These are phyloP conservation scores for Cordyceps javanica DNA, from an alignment of 2,329 filamentous ascomycete genomes.

Conservation along the genomic window DNA sequence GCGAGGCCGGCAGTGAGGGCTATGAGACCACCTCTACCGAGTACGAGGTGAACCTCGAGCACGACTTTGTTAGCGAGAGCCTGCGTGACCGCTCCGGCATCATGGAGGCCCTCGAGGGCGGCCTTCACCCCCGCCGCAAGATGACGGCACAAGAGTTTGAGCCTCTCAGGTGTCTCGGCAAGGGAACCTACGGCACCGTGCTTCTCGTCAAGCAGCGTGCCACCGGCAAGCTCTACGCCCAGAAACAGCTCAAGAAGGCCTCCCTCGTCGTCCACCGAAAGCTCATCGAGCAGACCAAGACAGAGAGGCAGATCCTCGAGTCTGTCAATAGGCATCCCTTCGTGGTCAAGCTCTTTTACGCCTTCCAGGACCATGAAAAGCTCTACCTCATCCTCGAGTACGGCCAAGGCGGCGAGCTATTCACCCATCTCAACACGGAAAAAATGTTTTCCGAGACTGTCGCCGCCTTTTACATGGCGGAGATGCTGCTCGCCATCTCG, in stretches of 20 bases:
- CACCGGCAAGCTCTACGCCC: slow-evolving; percentile 86
- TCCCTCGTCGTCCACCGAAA: slow-evolving; percentile 93
- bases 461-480: slow-evolving; percentile 96
- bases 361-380: slow-evolving; percentile 97
- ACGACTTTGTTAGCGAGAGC: slow-evolving; percentile 75
- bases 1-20: slow-evolving; percentile 47
- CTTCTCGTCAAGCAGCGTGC: slow-evolving; percentile 82
- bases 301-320: slow-evolving; percentile 89
- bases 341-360: slow-evolving; percentile 96
- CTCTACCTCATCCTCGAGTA: slow-evolving; percentile 97
- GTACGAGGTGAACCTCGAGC: slow-evolving; percentile 78
- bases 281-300: slow-evolving; percentile 94
- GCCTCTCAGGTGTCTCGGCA: slow-evolving; percentile 83
- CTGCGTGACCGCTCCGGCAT: slow-evolving; percentile 35
- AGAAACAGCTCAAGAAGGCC: slow-evolving; percentile 98
- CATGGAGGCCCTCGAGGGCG: slow-evolving; percentile 45
- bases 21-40: slow-evolving; percentile 65
- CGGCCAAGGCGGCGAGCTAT: slow-evolving; percentile 92
- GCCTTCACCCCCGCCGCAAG: slow-evolving; percentile 59
- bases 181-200: slow-evolving; percentile 93
- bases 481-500: slow-evolving; percentile 90
- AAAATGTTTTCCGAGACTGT: slow-evolving; percentile 90
- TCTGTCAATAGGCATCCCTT: slow-evolving; percentile 95
- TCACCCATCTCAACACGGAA: slow-evolving; percentile 88
- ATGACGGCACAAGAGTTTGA: slow-evolving; percentile 92